These are phyloP conservation scores for Picea glauca DNA, from an alignment of 75 land plant species.

Conservation along the genomic window DNA sequence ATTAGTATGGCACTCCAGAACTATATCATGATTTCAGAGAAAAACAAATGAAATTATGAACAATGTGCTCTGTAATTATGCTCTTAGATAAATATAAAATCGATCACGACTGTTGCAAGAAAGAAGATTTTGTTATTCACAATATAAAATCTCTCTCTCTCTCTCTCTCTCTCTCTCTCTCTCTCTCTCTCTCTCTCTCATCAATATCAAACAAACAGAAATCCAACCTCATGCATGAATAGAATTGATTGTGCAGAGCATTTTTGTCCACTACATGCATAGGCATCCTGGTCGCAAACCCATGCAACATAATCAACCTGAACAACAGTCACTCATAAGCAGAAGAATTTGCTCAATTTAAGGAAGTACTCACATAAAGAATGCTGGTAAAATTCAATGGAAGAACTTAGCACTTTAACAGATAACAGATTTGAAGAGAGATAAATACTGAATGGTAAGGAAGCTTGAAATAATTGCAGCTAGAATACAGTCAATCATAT, in stretches of 20 bases:
- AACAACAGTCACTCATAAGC: neutral
- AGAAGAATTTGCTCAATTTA: neutral
- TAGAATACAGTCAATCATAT: neutral
- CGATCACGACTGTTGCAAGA: neutral
- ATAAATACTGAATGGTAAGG: neutral
- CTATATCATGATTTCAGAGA: neutral
- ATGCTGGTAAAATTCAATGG: neutral
- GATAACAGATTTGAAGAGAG: neutral
- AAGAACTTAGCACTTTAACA: neutral
- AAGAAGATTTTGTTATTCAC: neutral
- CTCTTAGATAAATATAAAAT: no score
- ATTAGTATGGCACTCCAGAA: neutral
- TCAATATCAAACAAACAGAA: neutral
- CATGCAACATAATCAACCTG: conserved; percentile 99
- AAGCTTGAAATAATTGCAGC: neutral
- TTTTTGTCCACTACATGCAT: conserved; percentile 99
- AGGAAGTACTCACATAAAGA: neutral
- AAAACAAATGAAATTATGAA: neutral
- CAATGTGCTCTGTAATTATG: neutral
- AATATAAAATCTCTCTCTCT: neutral
- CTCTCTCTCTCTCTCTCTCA: no score
- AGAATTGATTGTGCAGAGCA: conserved; percentile 97
- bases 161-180: no score
- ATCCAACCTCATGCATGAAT: conserved; percentile 90
- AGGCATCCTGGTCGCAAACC: conserved; percentile 99